Base-by-base conservation (phyloP, 2,329 filamentous ascomycete species). In the Pestalotiopsis sp. region DNA sequence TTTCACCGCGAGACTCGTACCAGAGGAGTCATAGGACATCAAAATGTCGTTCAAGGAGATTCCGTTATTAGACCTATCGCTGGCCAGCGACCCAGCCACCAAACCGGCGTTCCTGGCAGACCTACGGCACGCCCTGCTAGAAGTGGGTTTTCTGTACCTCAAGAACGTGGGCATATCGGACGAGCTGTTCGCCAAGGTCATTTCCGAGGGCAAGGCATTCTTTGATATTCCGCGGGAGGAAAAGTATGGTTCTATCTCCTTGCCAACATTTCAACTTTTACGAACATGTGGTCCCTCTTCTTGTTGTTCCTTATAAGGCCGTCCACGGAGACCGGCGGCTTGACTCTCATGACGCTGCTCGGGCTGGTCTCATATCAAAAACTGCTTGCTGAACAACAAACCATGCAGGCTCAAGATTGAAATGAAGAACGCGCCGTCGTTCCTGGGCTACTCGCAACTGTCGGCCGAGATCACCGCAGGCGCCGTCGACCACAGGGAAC, bases 101-200 rank as follows among this genome's bases (percentile, higher is more conserved):
- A 97, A 96, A 80, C 87, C 92, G 2, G 82, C 82, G 39, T 96
- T 97, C 75, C 86, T 97, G 0, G 80, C 83, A 0, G 85, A 93
- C 66, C 85, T 97, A 39, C 91, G 92, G 17, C 84, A 92, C 79
- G 93, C 93, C 0, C 82, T 97, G 39, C 88, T 97, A 75, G 92
- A 95, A 77, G 92, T 97, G n/a, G 94, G 94, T 1, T 97, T 97
- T 76, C 80, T 97, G 25, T 97, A 97, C 76, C 87, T 97, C 70
- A 91, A 91, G 76, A 94, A 97, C 76, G 91, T 93, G 2, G 92
- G 91, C 25, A 90, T 95, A 64, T 84, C 91, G 4, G 86, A 91
- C 17, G 82, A 87, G 52, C 81, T 95, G 66, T 89, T 92, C 73
- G 76, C 87, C 27, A 80, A 86, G 70, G 92, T 95, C 31, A 89